Base-by-base conservation (phyloP, 495 filamentous ascomycete species). In the Talaromyces wortmannii region DNA sequence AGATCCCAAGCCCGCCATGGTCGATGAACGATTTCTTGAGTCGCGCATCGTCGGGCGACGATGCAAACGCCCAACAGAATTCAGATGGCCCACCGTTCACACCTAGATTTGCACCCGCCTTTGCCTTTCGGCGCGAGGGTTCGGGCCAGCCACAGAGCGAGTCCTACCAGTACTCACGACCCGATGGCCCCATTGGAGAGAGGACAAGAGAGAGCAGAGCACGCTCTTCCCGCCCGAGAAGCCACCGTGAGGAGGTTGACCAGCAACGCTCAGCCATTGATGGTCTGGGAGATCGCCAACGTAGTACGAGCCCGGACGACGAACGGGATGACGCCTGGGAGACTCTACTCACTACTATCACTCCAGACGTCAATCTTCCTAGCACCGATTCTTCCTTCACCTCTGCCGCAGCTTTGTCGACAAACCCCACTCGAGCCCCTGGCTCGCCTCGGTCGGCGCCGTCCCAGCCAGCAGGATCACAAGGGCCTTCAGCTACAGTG, bases 331-430 rank as follows among this genome's bases (percentile, higher is more conserved):
- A 79, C 50, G 75, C 78, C 15, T 96, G 91, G 91, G 86, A 92
- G 48, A 89, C 84, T 8, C 78, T 95, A 57, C 77, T 89, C 53
- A 85, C 79, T 7, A 94, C 89, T 2, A 82, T 96, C 47, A 82
- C 87, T 0, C 90, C 89, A 4, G 91, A 95, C 66, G 82, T 84
- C 7, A 86, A 84, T 49, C 78, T 90, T 7, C 90, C 90, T 1
- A 95, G 89, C 62, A 81, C 81, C 3, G 83, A 87, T 44, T 88
- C 89, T 1, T 94, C 90, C 2, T 96, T 94, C 63, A 81, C 83
- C 0, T 91, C 88, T 0, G 78, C 82, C 0, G 76, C 81, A 5
- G 82, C 83, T 4, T 71, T 76, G 13, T 45, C 55, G 17, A 59
- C 68, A 7, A 64, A 65, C 49, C 51, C 54, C 11, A 52, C 62